Conservation (phyloP, 129 eudicot species). For the Glebionis coronaria region DNA sequence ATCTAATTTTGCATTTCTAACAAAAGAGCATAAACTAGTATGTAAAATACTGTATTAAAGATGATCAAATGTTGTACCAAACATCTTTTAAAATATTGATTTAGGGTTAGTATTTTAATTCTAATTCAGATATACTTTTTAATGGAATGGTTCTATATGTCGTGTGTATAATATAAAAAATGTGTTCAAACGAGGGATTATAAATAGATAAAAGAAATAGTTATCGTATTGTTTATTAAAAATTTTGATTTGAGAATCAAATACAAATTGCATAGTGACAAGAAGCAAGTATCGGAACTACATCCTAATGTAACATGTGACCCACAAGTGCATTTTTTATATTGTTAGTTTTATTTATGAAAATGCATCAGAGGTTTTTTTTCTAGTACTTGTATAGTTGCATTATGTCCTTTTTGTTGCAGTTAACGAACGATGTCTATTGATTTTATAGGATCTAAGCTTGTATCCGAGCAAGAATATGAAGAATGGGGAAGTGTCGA, state of each 20-base stretch:
- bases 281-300: slow-evolving; percentile 30
- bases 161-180: not conserved
- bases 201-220: slow-evolving; percentile 1
- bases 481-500: slow-evolving; percentile 61
- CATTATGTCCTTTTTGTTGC: not conserved
- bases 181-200: not conserved
- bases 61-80: not conserved
- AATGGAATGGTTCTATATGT: slow-evolving; percentile 2
- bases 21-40: too few relatives aligned
- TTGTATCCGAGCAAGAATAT: slow-evolving; percentile 37
- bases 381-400: not conserved
- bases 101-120: not conserved
- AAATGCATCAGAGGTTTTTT: not conserved
- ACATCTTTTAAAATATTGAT: not conserved
- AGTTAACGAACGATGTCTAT: not conserved
- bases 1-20: too few relatives aligned
- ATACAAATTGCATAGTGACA: slow-evolving; percentile 24
- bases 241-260: not conserved
- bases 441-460: slow-evolving; percentile 49
- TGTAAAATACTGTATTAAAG: too few relatives aligned
- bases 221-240: not conserved
- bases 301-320: slow-evolving; percentile 26
- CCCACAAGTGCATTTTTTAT: slow-evolving; percentile 21
- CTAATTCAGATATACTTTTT: not conserved
- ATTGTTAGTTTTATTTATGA: not conserved